Evolutionary conservation across 768 basidiomycete species (phyloP).

Genomic region (Exidia glandulosa): DNA sequence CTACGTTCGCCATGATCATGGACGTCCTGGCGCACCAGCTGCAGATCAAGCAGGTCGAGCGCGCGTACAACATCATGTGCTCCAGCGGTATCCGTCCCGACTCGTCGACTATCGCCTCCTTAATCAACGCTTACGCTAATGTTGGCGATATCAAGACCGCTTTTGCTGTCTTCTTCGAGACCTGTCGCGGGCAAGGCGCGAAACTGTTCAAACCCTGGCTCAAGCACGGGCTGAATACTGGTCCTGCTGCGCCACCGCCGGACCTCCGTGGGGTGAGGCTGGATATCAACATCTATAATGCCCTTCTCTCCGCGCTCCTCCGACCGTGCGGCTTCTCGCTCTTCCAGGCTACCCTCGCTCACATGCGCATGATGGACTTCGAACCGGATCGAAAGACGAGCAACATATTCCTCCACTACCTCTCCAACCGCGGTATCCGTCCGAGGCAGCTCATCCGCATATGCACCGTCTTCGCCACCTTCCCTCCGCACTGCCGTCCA

Average conservation of each 20-base stretch:
- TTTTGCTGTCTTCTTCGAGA: slow-evolving; percentile 35
- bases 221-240: no score
- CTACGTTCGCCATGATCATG: slow-evolving; percentile 55
- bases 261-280: background rate
- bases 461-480: slow-evolving; percentile 27
- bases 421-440: slow-evolving; percentile 32
- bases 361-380: slow-evolving; percentile 42
- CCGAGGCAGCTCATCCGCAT: slow-evolving; percentile 38
- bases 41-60: slow-evolving; percentile 34
- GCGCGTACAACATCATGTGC: slow-evolving; percentile 38
- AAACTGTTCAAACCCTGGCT: slow-evolving; percentile 15
- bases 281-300: background rate
- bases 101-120: slow-evolving; percentile 34
- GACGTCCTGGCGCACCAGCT: slow-evolving; percentile 35
- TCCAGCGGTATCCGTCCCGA: slow-evolving; percentile 33
- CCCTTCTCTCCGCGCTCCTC: background rate
- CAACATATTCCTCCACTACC: slow-evolving; percentile 42
- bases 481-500: slow-evolving; percentile 27
- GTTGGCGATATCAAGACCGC: slow-evolving; percentile 38
- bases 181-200: slow-evolving; percentile 24
- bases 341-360: background rate
- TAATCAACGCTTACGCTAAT: slow-evolving; percentile 46
- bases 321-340: background rate
- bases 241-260: background rate
- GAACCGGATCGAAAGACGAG: slow-evolving; percentile 43